Conservation (phyloP, 257 asterid species). For the Solanum etuberosum region DNA sequence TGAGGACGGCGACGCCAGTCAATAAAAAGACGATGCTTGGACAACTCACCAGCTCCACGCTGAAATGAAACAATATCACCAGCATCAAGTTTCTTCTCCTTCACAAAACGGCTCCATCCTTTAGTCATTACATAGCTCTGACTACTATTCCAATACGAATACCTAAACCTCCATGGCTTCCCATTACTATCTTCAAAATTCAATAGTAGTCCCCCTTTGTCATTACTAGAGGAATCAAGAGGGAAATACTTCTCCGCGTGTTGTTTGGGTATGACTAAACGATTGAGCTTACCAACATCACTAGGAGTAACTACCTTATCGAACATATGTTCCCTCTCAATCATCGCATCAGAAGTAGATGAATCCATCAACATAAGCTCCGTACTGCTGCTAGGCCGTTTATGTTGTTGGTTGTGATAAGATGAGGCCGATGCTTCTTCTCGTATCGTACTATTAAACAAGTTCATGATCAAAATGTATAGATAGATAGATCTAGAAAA, state of each 20-base stretch:
- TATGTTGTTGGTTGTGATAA: background rate
- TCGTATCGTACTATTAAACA: slow-evolving; percentile 29
- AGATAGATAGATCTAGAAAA: slow-evolving; percentile 5
- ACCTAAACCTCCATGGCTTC: slow-evolving; percentile 82
- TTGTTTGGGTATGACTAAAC: slow-evolving; percentile 84
- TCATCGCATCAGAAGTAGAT: background rate
- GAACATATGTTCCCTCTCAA: slow-evolving; percentile 84
- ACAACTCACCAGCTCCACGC: slow-evolving; percentile 49
- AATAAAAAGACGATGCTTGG: slow-evolving; percentile 55
- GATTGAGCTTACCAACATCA: slow-evolving; percentile 89
- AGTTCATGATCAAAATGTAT: slow-evolving; percentile 28
- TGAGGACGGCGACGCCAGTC: slow-evolving; percentile 92
- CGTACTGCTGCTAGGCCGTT: background rate
- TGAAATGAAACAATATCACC: slow-evolving; percentile 81
- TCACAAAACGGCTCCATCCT: slow-evolving; percentile 88
- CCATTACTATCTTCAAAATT: slow-evolving; percentile 87
- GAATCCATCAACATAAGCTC: slow-evolving; percentile 1
- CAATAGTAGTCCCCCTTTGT: slow-evolving; percentile 54
- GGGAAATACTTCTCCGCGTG: slow-evolving; percentile 96
- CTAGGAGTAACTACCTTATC: slow-evolving; percentile 95
- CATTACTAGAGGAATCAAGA: slow-evolving; percentile 58
- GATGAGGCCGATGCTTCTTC: slow-evolving; percentile 5
- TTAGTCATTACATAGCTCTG: slow-evolving; percentile 97
- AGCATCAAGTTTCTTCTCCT: slow-evolving; percentile 83
- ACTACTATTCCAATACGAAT: slow-evolving; percentile 96